Evolutionary conservation across 192 early-diverging fungal genomes (phyloP), one percentile per base, ranked within the genome.

Genomic region (Coemansia sp.): DNA sequence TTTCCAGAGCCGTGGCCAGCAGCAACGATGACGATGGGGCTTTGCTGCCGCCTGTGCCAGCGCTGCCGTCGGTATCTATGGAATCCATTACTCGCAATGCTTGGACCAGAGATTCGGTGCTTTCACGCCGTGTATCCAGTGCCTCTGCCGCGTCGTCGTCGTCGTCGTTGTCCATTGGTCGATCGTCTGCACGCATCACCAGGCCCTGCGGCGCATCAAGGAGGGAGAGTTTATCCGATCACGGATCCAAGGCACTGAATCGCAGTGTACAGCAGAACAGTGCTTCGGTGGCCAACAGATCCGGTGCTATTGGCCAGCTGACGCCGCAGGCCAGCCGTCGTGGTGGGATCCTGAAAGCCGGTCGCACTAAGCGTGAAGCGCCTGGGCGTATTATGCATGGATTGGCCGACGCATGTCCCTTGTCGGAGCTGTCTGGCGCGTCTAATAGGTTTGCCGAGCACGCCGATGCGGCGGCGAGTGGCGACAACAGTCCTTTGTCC

Each of bases 311-410:
- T 6, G 28, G 17, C 57, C 73, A 73, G 61, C 66, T 82, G 43
- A 82, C 79, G 18, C 79, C 79, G 28, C 74, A 71, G 61, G 74
- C 79, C 2, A 68, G 45, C 7, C 66, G 74, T 2, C 70, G 64
- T 4, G 79, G 74, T 56, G 79, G 79, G 3, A 82, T 82, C 8
- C 58, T 82, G 3, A 82, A 82, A 66, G 56, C 79, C 2, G 79
- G 79, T 14, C 74, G 79, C 0, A 67, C 68, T 0, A 61, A 48
- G 45, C 73, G 79, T 7, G 66, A 66, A 5, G 57, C 55, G 54
- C 76, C 76, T 3, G 39, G 32, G 33, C 60, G 68, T 5, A 28
- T 28, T 28, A 33, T 70, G 37, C 68, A 70, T 9, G 17, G 43
- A 22, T 48, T 69, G 15, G 58, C 67, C 3, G 58, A 61, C 8